Conservation (phyloP, 108 stramenopile species). For the Cyclotella cryptica region DNA sequence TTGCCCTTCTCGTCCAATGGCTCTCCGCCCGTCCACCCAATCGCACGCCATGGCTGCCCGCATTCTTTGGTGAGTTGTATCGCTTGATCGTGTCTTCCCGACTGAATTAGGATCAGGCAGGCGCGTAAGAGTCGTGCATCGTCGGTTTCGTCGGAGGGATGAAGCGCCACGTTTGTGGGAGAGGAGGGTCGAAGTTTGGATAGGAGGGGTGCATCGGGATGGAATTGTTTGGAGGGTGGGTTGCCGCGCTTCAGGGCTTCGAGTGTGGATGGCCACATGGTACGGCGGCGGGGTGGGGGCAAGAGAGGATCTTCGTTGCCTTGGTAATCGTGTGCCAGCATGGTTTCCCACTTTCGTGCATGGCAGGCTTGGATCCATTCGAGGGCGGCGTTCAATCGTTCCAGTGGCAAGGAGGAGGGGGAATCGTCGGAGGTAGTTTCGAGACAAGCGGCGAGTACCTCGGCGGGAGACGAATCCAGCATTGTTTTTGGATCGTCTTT, state of each 20-base stretch:
- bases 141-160: conserved; percentile 35
- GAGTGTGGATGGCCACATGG: conserved; percentile 52
- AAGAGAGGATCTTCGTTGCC: conserved; percentile 34
- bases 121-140: conserved; percentile 61
- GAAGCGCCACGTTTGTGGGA: conserved; percentile 29
- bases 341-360: conserved; percentile 43
- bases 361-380: conserved; percentile 71
- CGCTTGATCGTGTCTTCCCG: conserved; percentile 65
- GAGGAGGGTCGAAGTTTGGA: conserved; percentile 2
- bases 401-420: conserved; percentile 37
- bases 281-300: conserved; percentile 38
- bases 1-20: conserved; percentile 34
- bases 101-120: conserved; percentile 60
- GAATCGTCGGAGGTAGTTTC: conserved; percentile 2
- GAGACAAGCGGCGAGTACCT: conserved; percentile 51
- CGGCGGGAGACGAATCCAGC: conserved; percentile 46
- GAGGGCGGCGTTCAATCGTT: conserved; percentile 58
- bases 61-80: conserved; percentile 51
- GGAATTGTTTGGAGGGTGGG: conserved; percentile 9
- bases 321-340: conserved; percentile 20
- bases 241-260: conserved; percentile 28
- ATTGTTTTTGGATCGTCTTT: conserved; percentile 48
- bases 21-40: conserved; percentile 67
- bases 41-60: conserved; percentile 78
- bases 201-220: conserved; percentile 57